Evolutionary conservation across 805 yeast genomes (phyloP).

Genomic region (Zygosaccharomyces rouxii): DNA sequence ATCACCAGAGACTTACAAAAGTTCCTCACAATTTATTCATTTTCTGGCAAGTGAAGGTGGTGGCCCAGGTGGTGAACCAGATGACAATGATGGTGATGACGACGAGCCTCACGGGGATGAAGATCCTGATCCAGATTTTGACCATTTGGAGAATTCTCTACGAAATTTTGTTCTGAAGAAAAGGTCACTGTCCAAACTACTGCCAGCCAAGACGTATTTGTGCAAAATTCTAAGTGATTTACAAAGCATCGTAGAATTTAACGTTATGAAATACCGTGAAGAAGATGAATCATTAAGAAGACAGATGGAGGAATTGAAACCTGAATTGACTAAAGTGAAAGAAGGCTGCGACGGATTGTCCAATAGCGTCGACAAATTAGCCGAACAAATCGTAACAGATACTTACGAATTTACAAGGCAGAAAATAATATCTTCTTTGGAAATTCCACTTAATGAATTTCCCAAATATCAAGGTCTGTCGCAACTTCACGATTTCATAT

Average conservation of each 20-base stretch:
- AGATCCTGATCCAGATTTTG: constrained; percentile 61
- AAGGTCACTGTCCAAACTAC: constrained; percentile 78
- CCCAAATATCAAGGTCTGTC: constrained; percentile 55
- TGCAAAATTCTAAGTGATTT: constrained; percentile 66
- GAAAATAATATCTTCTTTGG: constrained; percentile 49
- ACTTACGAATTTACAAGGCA: constrained; percentile 59
- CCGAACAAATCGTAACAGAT: constrained; percentile 55
- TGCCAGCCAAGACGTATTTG: constrained; percentile 90
- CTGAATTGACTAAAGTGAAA: constrained; percentile 55
- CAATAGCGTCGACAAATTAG: constrained; percentile 55
- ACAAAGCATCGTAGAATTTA: constrained; percentile 53
- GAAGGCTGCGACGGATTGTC: constrained; percentile 49
- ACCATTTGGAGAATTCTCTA: constrained; percentile 75
- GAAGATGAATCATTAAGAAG: constrained; percentile 46
- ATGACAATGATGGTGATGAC: constrained; percentile 37
- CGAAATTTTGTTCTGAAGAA: constrained; percentile 85
- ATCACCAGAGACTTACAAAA: constrained; percentile 88
- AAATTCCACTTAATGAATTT: constrained; percentile 35
- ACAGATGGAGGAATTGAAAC: constrained; percentile 56
- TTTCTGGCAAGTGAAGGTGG: constrained; percentile 69
- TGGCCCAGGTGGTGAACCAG: constrained; percentile 36
- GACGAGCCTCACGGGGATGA: constrained; percentile 33
- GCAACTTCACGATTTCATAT: constrained; percentile 65
- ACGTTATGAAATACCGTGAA: constrained; percentile 48
- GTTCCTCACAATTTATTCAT: constrained; percentile 86